Evolutionary conservation across 768 basidiomycete species (phyloP).

Genomic region (Leccinum obscurum): DNA sequence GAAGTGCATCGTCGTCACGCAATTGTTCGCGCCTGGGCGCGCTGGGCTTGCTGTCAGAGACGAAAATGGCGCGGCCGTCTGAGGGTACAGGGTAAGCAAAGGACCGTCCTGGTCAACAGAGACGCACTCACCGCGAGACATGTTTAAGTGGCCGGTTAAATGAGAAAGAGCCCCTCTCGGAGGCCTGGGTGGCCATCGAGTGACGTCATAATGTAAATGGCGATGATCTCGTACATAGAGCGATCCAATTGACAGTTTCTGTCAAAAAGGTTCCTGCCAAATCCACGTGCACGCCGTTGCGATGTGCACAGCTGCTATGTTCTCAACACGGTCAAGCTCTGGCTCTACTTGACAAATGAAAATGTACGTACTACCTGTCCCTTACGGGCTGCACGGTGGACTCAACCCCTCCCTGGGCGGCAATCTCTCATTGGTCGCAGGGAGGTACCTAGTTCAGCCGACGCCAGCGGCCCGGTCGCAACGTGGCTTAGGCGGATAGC

Average conservation of each 20-base stretch:
- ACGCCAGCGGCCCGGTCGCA: not conserved
- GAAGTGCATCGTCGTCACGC: not conserved
- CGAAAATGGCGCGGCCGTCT: not conserved
- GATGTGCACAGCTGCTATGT: not conserved
- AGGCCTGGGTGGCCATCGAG: not conserved
- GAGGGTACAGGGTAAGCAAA: not conserved
- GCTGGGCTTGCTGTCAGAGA: slow-evolving; percentile 5
- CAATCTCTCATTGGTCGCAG: not conserved
- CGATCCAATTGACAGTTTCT: not conserved
- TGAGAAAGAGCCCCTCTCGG: not conserved
- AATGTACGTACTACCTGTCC: not conserved
- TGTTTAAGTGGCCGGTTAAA: not conserved
- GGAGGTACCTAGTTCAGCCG: not conserved
- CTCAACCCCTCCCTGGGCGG: too few relatives aligned
- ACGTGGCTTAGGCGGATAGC: not conserved
- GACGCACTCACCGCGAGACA: not conserved
- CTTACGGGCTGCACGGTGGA: not conserved
- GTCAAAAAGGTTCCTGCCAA: not conserved
- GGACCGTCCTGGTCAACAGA: not conserved
- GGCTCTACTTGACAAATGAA: not conserved
- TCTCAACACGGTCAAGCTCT: not conserved
- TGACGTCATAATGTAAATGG: not conserved
- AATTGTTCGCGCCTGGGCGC: not conserved
- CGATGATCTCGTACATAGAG: not conserved
- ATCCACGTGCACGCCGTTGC: not conserved